Evolutionary conservation across 2,329 filamentous ascomycete genomes (phyloP), one percentile per base, ranked within the genome.

Genomic region (Penicillium sp.): DNA sequence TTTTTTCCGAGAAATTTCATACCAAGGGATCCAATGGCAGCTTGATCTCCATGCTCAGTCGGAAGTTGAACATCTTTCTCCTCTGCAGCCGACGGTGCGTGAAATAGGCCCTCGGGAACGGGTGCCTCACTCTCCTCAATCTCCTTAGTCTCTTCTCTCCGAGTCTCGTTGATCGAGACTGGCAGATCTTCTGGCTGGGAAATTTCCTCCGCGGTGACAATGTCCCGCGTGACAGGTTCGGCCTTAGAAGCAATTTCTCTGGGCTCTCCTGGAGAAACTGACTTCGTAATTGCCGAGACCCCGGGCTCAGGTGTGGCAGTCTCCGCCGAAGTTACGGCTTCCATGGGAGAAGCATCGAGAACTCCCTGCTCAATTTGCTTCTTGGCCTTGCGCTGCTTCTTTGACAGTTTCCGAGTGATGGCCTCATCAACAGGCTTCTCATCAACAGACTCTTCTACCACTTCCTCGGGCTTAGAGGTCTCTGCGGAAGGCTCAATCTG

Each of bases 331-430:
- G 36, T 35, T 9, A 60, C 50, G 19, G 33, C n/a, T 18, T 49
- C 11, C 19, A 41, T 47, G 24, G 37, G 16, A 16, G 27, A 22
- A 9, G 18, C 7, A 36, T 66, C 64, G 24, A 44, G 18, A 36
- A 54, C 13, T 19, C 59, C 61, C 52, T 63, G 40, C 27, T 66
- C 63, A 16, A 50, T 60, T 39, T 69, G 66, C 50, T 74, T 70
- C 64, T 72, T 70, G 24, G 69, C 67, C 55, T 68, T 74, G 52
- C 56, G 68, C 57, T 78, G 72, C 66, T 77, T 78, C 63, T 77
- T 77, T 49, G 70, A 72, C 11, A 67, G 53, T 53, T 73, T 72
- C 64, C 65, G 63, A 36, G 63, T 61, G 35, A 64, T 22, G 13
- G 65, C 39, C 7, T 58, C 49, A 18, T 36, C 19, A n/a, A 39